Evolutionary conservation across 306 rosid genomes (phyloP).

Genomic region (Sindora glabra): DNA sequence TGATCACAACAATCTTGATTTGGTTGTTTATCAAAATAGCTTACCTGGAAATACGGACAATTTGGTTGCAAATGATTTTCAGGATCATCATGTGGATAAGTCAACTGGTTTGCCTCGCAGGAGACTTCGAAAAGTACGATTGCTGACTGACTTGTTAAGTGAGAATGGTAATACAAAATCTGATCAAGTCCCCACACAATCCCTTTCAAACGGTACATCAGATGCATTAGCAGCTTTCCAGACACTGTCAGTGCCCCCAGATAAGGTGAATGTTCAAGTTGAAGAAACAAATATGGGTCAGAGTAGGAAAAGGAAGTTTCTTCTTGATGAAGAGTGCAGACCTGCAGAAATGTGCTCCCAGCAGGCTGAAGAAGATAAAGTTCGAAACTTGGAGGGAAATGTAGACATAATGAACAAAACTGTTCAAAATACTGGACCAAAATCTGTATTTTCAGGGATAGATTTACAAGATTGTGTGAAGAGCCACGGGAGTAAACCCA

Average conservation of each 20-base stretch:
- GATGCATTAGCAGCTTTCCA: constrained; percentile 33
- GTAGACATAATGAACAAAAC: constrained; percentile 24
- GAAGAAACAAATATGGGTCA: constrained; percentile 28
- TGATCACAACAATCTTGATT: constrained; percentile 24
- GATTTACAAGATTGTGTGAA: constrained; percentile 30
- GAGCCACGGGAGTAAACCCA: constrained; percentile 30
- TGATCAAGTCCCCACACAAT: constrained; percentile 26
- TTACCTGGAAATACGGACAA: constrained; percentile 37
- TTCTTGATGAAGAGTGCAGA: constrained; percentile 35
- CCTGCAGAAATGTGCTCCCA: constrained; percentile 26
- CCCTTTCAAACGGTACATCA: constrained; percentile 35
- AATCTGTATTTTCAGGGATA: constrained; percentile 26
- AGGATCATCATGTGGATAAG: constrained; percentile 45
- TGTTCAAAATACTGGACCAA: constrained; percentile 22
- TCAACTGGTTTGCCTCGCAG: constrained; percentile 49
- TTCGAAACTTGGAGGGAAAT: constrained; percentile 28
- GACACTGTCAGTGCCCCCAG: constrained; percentile 28
- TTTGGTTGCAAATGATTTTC: constrained; percentile 32
- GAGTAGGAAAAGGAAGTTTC: constrained; percentile 57
- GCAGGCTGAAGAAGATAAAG: constrained; percentile 24
- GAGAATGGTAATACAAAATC: constrained; percentile 43
- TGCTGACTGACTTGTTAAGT: constrained; percentile 74
- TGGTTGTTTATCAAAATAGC: constrained; percentile 28
- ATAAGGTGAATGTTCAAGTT: constrained; percentile 44
- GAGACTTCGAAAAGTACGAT: constrained; percentile 72